A percentile compares a stretch with the other conserved stretches of the same genome.
Evolutionary conservation across 805 yeast genomes (phyloP).

Genomic region (Kurtzmaniella fragi): DNA sequence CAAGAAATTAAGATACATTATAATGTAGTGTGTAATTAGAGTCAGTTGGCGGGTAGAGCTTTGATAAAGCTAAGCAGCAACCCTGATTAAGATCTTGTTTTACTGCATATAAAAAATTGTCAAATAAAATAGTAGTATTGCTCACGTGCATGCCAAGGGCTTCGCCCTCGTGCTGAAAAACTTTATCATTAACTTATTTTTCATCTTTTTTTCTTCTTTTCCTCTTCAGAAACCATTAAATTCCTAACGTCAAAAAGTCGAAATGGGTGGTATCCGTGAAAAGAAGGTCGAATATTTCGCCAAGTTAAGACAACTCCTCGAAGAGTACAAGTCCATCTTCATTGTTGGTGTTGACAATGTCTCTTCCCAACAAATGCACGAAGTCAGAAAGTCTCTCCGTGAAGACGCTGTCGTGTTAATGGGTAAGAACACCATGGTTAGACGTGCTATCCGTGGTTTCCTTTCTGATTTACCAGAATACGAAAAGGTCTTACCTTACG

Average conservation of each 20-base stretch:
- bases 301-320: slow-evolving; percentile 91
- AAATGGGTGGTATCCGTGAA: slow-evolving; percentile 99
- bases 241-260: slow-evolving; percentile 87
- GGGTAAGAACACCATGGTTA: slow-evolving; percentile 99
- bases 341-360: slow-evolving; percentile 99
- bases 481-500: slow-evolving; percentile 91
- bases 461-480: slow-evolving; percentile 89
- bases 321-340: slow-evolving; percentile 97
- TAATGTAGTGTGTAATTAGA: neutral
- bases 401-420: slow-evolving; percentile 91
- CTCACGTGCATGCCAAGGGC: no score
- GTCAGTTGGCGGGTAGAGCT: neutral
- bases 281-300: slow-evolving; percentile 93
- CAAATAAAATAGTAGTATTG: no score
- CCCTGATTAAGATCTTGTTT: no score
- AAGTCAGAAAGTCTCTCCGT: slow-evolving; percentile 96
- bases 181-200: neutral
- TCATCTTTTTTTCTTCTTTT: slow-evolving; percentile 1
- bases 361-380: slow-evolving; percentile 99
- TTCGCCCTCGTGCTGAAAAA: no score
- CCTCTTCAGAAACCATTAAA: slow-evolving; percentile 55
- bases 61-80: neutral
- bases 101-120: no score
- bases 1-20: neutral
- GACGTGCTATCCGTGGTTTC: slow-evolving; percentile 99